phyloP scores from a whole-genome alignment of 176 grass and related monocot genomes.

The bread wheat (Triticum aestivum) region DNA sequence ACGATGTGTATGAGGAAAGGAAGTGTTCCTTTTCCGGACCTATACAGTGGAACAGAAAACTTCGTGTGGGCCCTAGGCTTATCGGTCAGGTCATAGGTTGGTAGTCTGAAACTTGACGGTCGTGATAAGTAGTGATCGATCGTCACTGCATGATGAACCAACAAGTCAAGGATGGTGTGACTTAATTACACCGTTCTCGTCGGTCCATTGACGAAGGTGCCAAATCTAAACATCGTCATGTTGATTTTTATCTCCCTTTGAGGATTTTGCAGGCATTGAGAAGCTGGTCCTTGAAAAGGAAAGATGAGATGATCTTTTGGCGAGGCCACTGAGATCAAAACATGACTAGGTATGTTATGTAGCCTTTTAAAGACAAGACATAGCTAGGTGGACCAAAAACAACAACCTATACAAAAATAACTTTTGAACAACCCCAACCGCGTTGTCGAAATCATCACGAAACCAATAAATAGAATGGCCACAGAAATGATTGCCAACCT shows the following conservation, averaged over 20 bases:
- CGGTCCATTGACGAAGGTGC: neutral
- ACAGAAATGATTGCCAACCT: neutral
- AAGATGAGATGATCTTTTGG: neutral
- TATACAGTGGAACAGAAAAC: neutral
- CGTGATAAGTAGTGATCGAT: neutral
- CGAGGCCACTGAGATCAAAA: neutral
- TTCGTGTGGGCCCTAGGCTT: neutral
- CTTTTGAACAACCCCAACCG: neutral
- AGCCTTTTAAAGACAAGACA: neutral
- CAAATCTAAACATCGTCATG: neutral
- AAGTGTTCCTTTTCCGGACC: neutral
- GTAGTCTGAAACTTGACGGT: neutral
- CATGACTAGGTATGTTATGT: neutral
- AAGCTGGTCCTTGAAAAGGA: neutral
- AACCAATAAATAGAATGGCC: neutral
- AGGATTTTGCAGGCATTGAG: neutral
- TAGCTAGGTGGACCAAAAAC: constrained; percentile 9
- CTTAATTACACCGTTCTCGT: neutral
- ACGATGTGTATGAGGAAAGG: neutral
- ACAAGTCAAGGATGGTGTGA: neutral
- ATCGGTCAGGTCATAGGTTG: neutral
- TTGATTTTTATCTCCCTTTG: neutral
- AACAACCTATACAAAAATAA: neutral
- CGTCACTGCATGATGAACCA: neutral
- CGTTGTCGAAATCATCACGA: neutral